Conservation (phyloP, 305 asterid species). For the Ilex paraguariensis region DNA sequence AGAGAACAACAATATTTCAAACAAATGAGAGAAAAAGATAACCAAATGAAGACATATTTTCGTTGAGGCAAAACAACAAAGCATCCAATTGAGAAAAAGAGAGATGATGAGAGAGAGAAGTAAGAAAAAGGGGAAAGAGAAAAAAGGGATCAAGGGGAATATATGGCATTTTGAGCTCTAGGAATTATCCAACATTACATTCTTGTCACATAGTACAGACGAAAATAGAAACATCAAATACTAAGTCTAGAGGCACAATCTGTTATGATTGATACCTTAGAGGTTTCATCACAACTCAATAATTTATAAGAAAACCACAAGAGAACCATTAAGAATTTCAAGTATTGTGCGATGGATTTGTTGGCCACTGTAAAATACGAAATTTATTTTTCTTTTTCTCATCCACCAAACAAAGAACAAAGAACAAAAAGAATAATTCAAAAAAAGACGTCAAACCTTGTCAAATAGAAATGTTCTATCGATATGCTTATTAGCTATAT, state of each 20-base stretch:
- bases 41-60: too few relatives aligned
- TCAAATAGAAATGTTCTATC: conserved; percentile 93
- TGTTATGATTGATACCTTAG: conserved; percentile 2
- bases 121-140: too few relatives aligned
- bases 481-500: conserved; percentile 96
- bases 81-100: too few relatives aligned
- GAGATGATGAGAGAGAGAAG: too few relatives aligned
- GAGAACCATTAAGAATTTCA: not conserved
- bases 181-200: conserved; percentile 13
- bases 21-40: too few relatives aligned
- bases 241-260: not conserved
- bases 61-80: too few relatives aligned
- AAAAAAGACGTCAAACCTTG: conserved; percentile 53
- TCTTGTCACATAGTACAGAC: too few relatives aligned
- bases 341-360: not conserved
- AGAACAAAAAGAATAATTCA: too few relatives aligned
- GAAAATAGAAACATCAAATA: not conserved
- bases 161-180: too few relatives aligned
- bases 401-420: not conserved
- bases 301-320: too few relatives aligned
- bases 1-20: too few relatives aligned
- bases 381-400: conserved; percentile 2
- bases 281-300: not conserved
- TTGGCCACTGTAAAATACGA: not conserved
- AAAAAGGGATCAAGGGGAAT: too few relatives aligned